Evolutionary conservation across 1,284 basidiomycete species (phyloP).

Genomic region (Malassezia vespertilionis): DNA sequence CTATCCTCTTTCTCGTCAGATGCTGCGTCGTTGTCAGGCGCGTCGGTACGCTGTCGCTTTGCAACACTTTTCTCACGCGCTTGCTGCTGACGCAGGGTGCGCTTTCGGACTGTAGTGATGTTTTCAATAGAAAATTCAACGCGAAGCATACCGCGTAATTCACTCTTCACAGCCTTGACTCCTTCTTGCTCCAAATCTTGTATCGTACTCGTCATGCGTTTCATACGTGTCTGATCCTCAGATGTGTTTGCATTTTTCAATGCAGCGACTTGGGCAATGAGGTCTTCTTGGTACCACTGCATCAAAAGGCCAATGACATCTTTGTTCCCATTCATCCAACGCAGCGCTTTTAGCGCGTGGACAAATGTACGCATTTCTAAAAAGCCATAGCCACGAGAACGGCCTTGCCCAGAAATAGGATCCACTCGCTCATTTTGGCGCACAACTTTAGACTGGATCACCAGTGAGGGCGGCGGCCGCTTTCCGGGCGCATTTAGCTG

Average conservation of each 20-base stretch:
- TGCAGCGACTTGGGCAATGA: constrained; percentile 24
- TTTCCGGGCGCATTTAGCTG: constrained; percentile 45
- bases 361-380: constrained; percentile 76
- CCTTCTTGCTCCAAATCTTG: constrained; percentile 21
- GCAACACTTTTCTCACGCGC: constrained; percentile 24
- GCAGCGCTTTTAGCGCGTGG: constrained; percentile 76
- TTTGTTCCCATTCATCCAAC: constrained; percentile 84
- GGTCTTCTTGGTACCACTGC: constrained; percentile 38
- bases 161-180: constrained; percentile 21
- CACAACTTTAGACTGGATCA: constrained; percentile 75
- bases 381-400: constrained; percentile 90
- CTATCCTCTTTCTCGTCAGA: too few relatives aligned
- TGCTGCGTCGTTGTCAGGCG: too few relatives aligned
- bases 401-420: constrained; percentile 69
- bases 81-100: constrained; percentile 25
- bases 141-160: constrained; percentile 36
- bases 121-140: constrained; percentile 47
- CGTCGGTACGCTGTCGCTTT: constrained; percentile 18
- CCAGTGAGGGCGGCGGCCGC: constrained; percentile 54
- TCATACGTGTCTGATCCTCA: constrained; percentile 23
- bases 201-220: constrained; percentile 26
- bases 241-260: constrained; percentile 17
- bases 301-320: constrained; percentile 22
- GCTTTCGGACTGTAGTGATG: constrained; percentile 33
- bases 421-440: constrained; percentile 77